Evolutionary conservation across 495 filamentous ascomycete species (phyloP).

Genomic region (Beverwykella pulmonaria): DNA sequence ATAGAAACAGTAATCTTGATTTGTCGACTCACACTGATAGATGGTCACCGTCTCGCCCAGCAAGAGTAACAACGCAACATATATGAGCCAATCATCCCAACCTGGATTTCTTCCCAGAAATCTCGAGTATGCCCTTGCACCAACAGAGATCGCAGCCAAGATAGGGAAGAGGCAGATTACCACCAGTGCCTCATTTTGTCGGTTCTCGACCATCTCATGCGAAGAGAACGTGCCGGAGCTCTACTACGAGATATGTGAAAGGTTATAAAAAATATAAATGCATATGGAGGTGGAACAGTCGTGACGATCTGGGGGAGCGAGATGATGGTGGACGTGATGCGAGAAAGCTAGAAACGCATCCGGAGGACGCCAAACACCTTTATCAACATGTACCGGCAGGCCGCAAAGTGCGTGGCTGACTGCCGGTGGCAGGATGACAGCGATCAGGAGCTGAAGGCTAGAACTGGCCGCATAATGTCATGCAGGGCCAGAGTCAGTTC

Average conservation of each 20-base stretch:
- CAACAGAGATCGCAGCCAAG: conserved; percentile 22
- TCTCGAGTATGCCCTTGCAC: conserved; percentile 16
- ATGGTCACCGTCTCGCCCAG: conserved; percentile 24
- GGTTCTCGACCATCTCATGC: conserved; percentile 28
- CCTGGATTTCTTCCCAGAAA: conserved; percentile 23
- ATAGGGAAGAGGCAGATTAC: conserved; percentile 26
- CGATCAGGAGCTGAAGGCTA: conserved; percentile 2
- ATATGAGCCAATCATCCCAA: conserved; percentile 35
- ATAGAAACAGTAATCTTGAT: neutral
- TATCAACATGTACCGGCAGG: neutral
- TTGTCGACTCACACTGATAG: conserved; percentile 26
- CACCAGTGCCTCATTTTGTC: conserved; percentile 20
- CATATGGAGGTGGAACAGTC: neutral
- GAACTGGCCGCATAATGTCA: conserved; percentile 3
- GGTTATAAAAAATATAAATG: neutral
- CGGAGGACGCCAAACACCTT: conserved; percentile 1
- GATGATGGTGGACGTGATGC: neutral
- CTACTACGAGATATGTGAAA: neutral
- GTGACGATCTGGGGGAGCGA: neutral
- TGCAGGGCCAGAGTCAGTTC: neutral
- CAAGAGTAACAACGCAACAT: conserved; percentile 19
- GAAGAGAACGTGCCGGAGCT: neutral
- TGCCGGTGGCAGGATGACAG: neutral
- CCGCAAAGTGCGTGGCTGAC: neutral
- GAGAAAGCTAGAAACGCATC: neutral